phyloP scores from a whole-genome alignment of 768 basidiomycete genomes.

The Pisolithus sp. region DNA sequence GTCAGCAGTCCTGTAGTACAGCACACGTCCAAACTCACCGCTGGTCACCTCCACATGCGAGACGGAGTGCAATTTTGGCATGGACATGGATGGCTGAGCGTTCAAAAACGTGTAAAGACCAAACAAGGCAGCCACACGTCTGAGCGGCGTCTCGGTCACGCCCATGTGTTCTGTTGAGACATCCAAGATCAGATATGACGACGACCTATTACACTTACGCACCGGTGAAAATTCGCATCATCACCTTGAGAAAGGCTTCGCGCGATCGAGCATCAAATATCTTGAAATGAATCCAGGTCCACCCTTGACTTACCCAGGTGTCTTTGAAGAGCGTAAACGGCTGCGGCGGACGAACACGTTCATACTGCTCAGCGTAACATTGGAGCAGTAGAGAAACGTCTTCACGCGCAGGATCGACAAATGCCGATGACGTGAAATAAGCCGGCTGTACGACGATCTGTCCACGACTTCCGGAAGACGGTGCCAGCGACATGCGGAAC shows the following conservation, averaged over 20 bases:
- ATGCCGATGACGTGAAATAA: slow-evolving; percentile 76
- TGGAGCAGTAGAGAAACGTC: slow-evolving; percentile 54
- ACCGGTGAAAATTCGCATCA: slow-evolving; percentile 65
- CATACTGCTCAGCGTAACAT: slow-evolving; percentile 47
- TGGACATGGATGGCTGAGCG: slow-evolving; percentile 55
- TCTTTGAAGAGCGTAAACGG: slow-evolving; percentile 70
- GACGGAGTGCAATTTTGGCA: slow-evolving; percentile 44
- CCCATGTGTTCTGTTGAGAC: slow-evolving; percentile 44
- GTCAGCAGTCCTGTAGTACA: background rate
- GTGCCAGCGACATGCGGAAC: slow-evolving; percentile 34
- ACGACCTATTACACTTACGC: slow-evolving; percentile 10
- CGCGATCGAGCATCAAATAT: slow-evolving; percentile 64
- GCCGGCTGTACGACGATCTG: slow-evolving; percentile 61
- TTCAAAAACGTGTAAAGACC: slow-evolving; percentile 63
- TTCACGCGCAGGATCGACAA: slow-evolving; percentile 54
- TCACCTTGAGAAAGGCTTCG: slow-evolving; percentile 53
- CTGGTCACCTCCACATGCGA: slow-evolving; percentile 55
- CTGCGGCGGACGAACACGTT: slow-evolving; percentile 23
- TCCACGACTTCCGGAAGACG: slow-evolving; percentile 53
- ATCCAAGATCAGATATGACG: background rate
- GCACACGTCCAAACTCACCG: slow-evolving; percentile 31
- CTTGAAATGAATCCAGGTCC: slow-evolving; percentile 73
- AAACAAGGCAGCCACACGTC: slow-evolving; percentile 58
- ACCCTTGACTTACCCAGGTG: slow-evolving; percentile 61
- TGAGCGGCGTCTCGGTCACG: slow-evolving; percentile 44